Evolutionary conservation across 1,284 basidiomycete genomes (phyloP).

Genomic region (Fomitiporia mediterranea): DNA sequence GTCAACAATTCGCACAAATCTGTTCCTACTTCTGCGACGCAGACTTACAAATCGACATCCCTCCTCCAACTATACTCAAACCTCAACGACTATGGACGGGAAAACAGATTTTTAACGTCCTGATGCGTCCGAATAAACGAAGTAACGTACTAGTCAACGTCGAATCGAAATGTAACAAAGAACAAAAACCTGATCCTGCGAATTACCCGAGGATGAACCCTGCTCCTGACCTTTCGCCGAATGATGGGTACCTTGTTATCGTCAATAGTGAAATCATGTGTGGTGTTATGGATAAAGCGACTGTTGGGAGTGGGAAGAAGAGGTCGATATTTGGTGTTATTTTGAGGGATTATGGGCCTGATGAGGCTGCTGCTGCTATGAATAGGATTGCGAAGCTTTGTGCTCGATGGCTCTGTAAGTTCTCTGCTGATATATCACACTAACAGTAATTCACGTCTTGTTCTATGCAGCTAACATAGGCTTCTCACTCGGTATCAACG

Average conservation of each 20-base stretch:
- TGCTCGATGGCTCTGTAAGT: slow-evolving; percentile 86
- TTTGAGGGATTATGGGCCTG: slow-evolving; percentile 92
- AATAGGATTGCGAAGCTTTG: slow-evolving; percentile 94
- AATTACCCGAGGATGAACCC: slow-evolving; percentile 61
- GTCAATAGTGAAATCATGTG: slow-evolving; percentile 99
- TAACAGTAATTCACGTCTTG: neutral
- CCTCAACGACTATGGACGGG: slow-evolving; percentile 95
- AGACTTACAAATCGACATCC: slow-evolving; percentile 89
- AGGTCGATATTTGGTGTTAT: slow-evolving; percentile 99
- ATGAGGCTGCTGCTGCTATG: slow-evolving; percentile 95
- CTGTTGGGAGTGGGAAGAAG: slow-evolving; percentile 98
- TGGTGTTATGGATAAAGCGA: slow-evolving; percentile 98
- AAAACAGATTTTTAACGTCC: slow-evolving; percentile 95
- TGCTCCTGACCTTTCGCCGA: slow-evolving; percentile 86
- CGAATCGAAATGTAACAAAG: slow-evolving; percentile 94
- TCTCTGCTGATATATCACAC: neutral
- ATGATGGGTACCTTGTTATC: slow-evolving; percentile 97
- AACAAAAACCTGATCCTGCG: slow-evolving; percentile 72
- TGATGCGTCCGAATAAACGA: slow-evolving; percentile 91
- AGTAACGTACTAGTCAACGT: slow-evolving; percentile 90
- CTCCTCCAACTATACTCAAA: slow-evolving; percentile 93
- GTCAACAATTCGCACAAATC: slow-evolving; percentile 94
- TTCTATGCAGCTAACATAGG: slow-evolving; percentile 79
- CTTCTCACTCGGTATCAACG: slow-evolving; percentile 98
- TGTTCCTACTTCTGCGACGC: slow-evolving; percentile 95